Evolutionary conservation across 495 filamentous ascomycete genomes (phyloP).

Genomic region (Penicillium turbatum): DNA sequence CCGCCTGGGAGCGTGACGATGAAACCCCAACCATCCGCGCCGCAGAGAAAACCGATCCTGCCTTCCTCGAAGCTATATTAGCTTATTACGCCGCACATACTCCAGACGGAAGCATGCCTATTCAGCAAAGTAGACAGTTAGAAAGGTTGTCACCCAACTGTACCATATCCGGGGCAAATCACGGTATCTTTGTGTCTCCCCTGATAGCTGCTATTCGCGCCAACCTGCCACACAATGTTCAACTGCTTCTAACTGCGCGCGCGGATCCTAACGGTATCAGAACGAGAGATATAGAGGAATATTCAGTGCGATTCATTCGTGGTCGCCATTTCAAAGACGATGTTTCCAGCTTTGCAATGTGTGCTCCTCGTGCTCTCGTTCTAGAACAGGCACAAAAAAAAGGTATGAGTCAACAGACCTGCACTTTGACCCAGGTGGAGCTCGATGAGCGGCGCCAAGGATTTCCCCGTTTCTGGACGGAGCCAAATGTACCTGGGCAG

Average conservation of each 20-base stretch:
- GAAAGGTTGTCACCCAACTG: conserved; percentile 8
- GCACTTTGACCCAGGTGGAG: conserved; percentile 9
- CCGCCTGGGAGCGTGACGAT: too few relatives aligned
- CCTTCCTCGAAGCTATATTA: neutral
- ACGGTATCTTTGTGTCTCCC: conserved; percentile 6
- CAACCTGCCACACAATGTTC: conserved; percentile 7
- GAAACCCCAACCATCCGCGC: neutral
- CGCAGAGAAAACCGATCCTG: neutral
- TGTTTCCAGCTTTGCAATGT: neutral
- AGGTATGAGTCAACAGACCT: conserved; percentile 1
- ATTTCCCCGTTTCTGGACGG: conserved; percentile 20
- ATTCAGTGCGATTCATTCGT: conserved; percentile 9
- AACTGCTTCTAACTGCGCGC: neutral
- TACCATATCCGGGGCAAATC: neutral
- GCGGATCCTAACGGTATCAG: conserved; percentile 9
- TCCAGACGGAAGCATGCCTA: neutral
- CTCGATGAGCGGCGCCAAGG: conserved; percentile 13
- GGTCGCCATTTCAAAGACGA: conserved; percentile 8
- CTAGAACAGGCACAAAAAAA: neutral
- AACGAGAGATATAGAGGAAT: conserved; percentile 3
- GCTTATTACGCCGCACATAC: neutral
- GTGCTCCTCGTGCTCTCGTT: neutral
- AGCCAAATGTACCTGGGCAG: conserved; percentile 13
- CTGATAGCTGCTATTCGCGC: conserved; percentile 11
- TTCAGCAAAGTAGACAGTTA: too few relatives aligned